Base-by-base conservation (phyloP, 1,139 yeast species). In the Debaryomyces coudertii region DNA sequence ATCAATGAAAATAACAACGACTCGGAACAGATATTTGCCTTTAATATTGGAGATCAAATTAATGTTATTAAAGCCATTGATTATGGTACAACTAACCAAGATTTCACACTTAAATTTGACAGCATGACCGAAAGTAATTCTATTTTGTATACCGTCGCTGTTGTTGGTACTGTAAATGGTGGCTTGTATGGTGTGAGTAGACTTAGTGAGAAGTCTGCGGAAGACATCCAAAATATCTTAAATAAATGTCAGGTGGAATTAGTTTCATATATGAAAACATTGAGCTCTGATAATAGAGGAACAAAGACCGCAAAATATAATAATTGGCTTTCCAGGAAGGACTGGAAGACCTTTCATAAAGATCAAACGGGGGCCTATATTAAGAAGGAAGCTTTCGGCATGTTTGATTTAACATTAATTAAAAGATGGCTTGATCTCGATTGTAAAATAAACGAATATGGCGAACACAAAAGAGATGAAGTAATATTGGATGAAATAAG, bases 91-190 rank as follows among this genome's bases (percentile, higher is more conserved):
- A 27, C 23, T 9, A 31, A 36, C 6, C n/a, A 23, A 7, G 40
- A 43, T 29, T 40, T 40, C 23, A 22, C 23, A 7, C 28, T 35
- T 3, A 37, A 36, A 33, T 39, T 35, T 12, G 39, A 41, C 2
- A 24, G 38, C 2, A 16, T 29, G 1, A 35, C 49, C 7, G 5
- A 34, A 5, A 20, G 22, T 5, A 18, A 11, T 11, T 11, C n/a
- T 1, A 6, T 37, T 27, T 24, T 43, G 2, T 38, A 16, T 2
- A 53, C 47, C 2, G 38, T 55, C 15, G 68, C 61, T 0, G 42
- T 70, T 1, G 45, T 71, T 18, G 77, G 76, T 3, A 73, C 77
- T 0, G 62, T 63, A 1, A 60, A 60, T 50, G 79, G 79, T 7
- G 73, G 68, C 2, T 51, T 73, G 7, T 69, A 64, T 46, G 48